Percentiles rank a stretch among this genome's conserved stretches.
Conservation (phyloP, 352 stramenopile species). For the Phytopythium cucurbitacearum region DNA sequence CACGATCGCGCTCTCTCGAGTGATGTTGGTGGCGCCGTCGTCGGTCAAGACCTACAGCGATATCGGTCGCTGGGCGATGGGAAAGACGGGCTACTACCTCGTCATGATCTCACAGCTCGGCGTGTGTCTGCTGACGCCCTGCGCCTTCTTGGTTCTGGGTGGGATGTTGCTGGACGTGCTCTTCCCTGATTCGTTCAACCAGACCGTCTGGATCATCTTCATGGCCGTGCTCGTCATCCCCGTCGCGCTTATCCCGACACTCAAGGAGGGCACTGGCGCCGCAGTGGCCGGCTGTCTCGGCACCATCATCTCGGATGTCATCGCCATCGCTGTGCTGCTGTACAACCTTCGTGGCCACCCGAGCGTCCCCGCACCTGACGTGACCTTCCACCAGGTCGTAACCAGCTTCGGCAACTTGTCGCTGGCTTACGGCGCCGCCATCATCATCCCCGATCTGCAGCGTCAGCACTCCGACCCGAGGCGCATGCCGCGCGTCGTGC, state of each 20-base stretch:
- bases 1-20: constrained; percentile 26
- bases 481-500: constrained; percentile 37
- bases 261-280: constrained; percentile 11
- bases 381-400: constrained; percentile 21
- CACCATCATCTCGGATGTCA: constrained; percentile 19
- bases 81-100: constrained; percentile 23
- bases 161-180: constrained; percentile 25
- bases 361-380: constrained; percentile 13
- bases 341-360: constrained; percentile 22
- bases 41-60: constrained; percentile 36
- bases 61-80: constrained; percentile 31
- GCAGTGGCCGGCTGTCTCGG: constrained; percentile 20
- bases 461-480: constrained; percentile 30
- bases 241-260: constrained; percentile 19
- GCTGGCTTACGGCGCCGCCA: constrained; percentile 19
- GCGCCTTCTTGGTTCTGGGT: constrained; percentile 31
- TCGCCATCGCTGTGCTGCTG: constrained; percentile 17
- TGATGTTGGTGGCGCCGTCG: constrained; percentile 31
- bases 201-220: constrained; percentile 25
- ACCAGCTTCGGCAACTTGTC: constrained; percentile 24
- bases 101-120: constrained; percentile 21
- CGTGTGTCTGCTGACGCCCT: constrained; percentile 24
- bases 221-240: constrained; percentile 19
- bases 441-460: constrained; percentile 19
- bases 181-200: constrained; percentile 29